Percentiles rank a stretch among this genome's conserved stretches.
These are phyloP conservation scores for Arthrinium phaeospermum DNA, from an alignment of 2,329 filamentous ascomycete genomes.

Conservation along the genomic window DNA sequence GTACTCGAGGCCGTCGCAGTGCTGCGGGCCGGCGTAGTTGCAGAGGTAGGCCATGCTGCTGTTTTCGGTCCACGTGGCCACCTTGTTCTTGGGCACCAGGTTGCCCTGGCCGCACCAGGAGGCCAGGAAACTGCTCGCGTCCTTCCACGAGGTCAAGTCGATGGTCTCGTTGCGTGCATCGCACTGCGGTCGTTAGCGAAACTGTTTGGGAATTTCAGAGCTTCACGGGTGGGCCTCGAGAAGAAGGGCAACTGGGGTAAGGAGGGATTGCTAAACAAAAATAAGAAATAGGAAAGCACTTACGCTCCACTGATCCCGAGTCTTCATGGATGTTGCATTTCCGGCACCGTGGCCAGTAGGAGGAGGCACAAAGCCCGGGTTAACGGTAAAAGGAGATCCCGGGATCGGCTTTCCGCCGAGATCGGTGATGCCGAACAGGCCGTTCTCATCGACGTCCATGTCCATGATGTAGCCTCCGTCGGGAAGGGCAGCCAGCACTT, in stretches of 20 bases:
- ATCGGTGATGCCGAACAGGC: background rate
- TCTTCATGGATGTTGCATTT: background rate
- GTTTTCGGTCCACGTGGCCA: background rate
- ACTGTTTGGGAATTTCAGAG: background rate
- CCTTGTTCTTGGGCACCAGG: background rate
- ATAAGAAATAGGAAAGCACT: background rate
- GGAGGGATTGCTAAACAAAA: background rate
- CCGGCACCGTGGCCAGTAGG: background rate
- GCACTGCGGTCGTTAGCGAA: background rate
- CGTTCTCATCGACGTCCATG: background rate
- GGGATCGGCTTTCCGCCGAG: background rate
- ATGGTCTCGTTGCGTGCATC: background rate
- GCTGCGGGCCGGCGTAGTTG: constrained; percentile 13
- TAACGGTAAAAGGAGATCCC: background rate
- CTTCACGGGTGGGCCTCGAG: background rate
- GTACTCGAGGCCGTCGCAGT: constrained; percentile 17
- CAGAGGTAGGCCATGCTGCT: constrained; percentile 11
- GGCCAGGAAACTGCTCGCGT: background rate
- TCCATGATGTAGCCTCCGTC: background rate
- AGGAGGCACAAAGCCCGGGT: background rate
- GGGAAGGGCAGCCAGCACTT: background rate
- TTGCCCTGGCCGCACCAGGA: background rate
- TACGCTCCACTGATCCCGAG: background rate
- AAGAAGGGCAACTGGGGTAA: background rate
- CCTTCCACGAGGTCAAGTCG: background rate